Base-by-base conservation (phyloP, 2,329 filamentous ascomycete genomes). In the Phialophora tarda region DNA sequence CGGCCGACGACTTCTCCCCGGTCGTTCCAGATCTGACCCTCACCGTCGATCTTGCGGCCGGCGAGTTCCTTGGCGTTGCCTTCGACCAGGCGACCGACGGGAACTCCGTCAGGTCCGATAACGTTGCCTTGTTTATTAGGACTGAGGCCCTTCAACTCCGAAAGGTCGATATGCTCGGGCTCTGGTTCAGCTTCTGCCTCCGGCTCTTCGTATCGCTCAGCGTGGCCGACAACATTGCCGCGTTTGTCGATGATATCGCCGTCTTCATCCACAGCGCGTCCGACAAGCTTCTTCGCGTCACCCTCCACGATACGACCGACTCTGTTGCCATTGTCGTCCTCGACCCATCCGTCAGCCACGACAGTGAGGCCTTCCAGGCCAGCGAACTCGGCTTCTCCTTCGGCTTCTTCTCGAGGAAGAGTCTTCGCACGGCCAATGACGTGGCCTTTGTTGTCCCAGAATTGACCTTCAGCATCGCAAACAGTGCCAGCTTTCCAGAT, bases 401-500 rank as follows among this genome's bases (percentile, higher is more conserved):
- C 77, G 14, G 74, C 71, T 0, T 81, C 79, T 63, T 79, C 76
- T 17, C 77, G 62, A 3, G 78, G 76, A 2, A 80, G 71, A 0
- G 78, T 76, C 67, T 85, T 81, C 68, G 88, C 85, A 69, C 84
- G 84, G 48, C 87, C 88, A 68, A 89, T 82, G 69, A 89, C 81
- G 51, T 88, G 87, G 53, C 87, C 87, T 54, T 86, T 83, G 75
- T 83, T 86, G 74, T 88, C 87, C 73, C 88, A 81, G 63, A 89
- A 85, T 72, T 89, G 87, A 23, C 87, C 87, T 76, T 88, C 81
- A 66, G 83, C 83, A 70, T 89, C 88, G 26, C 78, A 75, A 17
- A 73, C 71, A 23, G 71, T 73, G 10, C 79, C 79, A 23, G 77
- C 69, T 55, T 77, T 78, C 55, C 77, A 73, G 71, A 88, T 80